Evolutionary conservation across 1,139 yeast genomes (phyloP).

Genomic region (Zygosaccharomyces pseudobailii): DNA sequence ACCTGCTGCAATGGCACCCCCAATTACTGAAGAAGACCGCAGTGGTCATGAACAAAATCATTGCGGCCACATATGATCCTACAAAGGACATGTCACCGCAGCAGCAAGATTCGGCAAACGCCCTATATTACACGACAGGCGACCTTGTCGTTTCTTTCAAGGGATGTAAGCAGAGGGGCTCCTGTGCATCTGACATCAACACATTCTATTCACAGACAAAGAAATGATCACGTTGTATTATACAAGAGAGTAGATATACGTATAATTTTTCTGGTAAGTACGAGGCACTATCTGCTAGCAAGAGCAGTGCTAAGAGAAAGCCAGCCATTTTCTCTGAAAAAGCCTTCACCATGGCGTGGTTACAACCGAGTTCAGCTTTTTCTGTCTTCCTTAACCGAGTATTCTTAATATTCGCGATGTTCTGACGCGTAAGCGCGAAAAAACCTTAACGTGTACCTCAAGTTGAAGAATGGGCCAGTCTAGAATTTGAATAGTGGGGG

Average conservation of each 20-base stretch:
- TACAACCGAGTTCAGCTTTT: neutral
- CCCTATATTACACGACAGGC: slow-evolving; percentile 48
- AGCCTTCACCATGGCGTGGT: neutral
- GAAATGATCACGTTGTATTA: slow-evolving; percentile 3
- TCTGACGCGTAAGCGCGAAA: slow-evolving; percentile 5
- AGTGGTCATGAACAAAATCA: slow-evolving; percentile 57
- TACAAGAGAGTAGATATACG: neutral
- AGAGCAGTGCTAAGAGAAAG: neutral
- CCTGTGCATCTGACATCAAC: slow-evolving; percentile 50
- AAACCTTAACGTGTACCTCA: neutral
- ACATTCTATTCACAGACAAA: slow-evolving; percentile 19
- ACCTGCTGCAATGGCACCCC: slow-evolving; percentile 93
- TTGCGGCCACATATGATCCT: slow-evolving; percentile 42
- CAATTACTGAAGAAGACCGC: slow-evolving; percentile 65
- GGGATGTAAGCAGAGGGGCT: slow-evolving; percentile 44
- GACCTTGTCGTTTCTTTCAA: slow-evolving; percentile 62
- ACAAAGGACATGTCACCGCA: neutral
- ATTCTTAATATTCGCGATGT: neutral
- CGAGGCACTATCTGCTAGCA: neutral
- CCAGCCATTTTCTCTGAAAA: neutral
- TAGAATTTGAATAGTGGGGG: neutral
- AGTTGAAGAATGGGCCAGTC: neutral
- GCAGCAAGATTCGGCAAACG: slow-evolving; percentile 35
- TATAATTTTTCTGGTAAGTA: neutral
- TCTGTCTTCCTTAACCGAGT: neutral